phyloP scores from a whole-genome alignment of 441 rosid species.

The Gossypium gossypioides region DNA sequence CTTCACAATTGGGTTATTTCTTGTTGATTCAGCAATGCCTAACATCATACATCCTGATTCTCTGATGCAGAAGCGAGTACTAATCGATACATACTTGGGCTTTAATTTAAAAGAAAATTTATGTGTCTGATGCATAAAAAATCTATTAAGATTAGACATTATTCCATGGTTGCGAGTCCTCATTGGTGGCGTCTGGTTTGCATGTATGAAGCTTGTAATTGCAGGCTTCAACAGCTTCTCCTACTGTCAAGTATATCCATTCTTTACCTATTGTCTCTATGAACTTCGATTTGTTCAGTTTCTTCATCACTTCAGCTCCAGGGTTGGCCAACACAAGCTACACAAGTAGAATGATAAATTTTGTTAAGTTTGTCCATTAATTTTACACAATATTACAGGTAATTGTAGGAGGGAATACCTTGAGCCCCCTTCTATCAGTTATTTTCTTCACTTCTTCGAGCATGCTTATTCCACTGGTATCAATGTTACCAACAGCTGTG shows the following conservation, averaged over 20 bases:
- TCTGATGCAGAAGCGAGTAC: neutral
- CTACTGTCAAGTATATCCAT: constrained; percentile 73
- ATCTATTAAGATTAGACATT: constrained; percentile 28
- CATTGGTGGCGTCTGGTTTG: constrained; percentile 26
- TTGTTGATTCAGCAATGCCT: neutral
- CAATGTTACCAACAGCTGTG: constrained; percentile 86
- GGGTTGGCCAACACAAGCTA: constrained; percentile 88
- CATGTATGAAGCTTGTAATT: constrained; percentile 58
- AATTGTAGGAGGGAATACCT: constrained; percentile 32
- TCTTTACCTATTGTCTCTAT: constrained; percentile 62
- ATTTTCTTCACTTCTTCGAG: constrained; percentile 65
- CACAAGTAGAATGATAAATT: neutral
- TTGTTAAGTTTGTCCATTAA: neutral
- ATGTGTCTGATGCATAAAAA: neutral
- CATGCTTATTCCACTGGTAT: constrained; percentile 95
- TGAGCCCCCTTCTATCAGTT: constrained; percentile 50
- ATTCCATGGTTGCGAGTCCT: constrained; percentile 36
- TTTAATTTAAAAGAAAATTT: neutral
- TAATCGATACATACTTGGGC: constrained; percentile 2
- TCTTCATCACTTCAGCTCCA: constrained; percentile 87
- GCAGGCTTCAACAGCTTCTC: constrained; percentile 85
- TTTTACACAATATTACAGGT: neutral
- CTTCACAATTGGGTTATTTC: neutral
- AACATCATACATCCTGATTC: neutral
- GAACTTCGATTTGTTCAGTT: constrained; percentile 62